Percentiles rank a stretch among this genome's conserved stretches.
These are phyloP conservation scores for Kodamaea sagamina DNA, from an alignment of 805 yeast genomes.

Conservation along the genomic window DNA sequence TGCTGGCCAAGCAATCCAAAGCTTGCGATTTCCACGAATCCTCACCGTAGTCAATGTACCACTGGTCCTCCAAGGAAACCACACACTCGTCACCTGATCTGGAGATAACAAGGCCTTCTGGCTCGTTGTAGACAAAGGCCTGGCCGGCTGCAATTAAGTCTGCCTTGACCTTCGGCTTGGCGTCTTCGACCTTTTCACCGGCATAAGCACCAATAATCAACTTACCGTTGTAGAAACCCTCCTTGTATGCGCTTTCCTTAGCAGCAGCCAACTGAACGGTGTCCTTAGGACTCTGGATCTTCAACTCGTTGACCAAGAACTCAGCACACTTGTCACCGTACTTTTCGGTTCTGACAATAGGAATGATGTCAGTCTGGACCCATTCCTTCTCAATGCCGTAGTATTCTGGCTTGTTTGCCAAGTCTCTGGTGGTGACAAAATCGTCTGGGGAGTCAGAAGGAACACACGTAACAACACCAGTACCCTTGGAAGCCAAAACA, in stretches of 20 bases:
- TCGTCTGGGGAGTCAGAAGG: conserved; percentile 99
- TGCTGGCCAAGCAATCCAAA: conserved; percentile 67
- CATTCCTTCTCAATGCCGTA: conserved; percentile 83
- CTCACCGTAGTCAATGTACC: conserved; percentile 98
- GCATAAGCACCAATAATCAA: conserved; percentile 78
- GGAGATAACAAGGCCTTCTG: conserved; percentile 85
- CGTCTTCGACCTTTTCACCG: conserved; percentile 89
- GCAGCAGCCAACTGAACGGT: conserved; percentile 83
- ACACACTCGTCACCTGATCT: conserved; percentile 97
- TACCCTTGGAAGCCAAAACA: conserved; percentile 91
- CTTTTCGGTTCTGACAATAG: conserved; percentile 76
- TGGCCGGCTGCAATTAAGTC: conserved; percentile 76
- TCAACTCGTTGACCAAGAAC: conserved; percentile 76
- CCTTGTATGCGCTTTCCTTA: conserved; percentile 93
- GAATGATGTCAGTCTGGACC: conserved; percentile 73
- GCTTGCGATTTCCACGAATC: conserved; percentile 82
- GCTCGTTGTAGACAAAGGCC: conserved; percentile 92
- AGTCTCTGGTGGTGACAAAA: conserved; percentile 80
- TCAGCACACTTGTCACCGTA: conserved; percentile 91
- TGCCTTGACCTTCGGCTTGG: conserved; percentile 82
- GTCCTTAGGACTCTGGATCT: conserved; percentile 95
- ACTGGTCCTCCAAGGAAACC: conserved; percentile 96
- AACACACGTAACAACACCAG: conserved; percentile 98
- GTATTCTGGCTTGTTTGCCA: conserved; percentile 86
- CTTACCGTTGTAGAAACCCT: conserved; percentile 89